These are phyloP conservation scores for Nectriaceae sp. DNA, from an alignment of 2,329 filamentous ascomycete genomes.

Conservation along the genomic window DNA sequence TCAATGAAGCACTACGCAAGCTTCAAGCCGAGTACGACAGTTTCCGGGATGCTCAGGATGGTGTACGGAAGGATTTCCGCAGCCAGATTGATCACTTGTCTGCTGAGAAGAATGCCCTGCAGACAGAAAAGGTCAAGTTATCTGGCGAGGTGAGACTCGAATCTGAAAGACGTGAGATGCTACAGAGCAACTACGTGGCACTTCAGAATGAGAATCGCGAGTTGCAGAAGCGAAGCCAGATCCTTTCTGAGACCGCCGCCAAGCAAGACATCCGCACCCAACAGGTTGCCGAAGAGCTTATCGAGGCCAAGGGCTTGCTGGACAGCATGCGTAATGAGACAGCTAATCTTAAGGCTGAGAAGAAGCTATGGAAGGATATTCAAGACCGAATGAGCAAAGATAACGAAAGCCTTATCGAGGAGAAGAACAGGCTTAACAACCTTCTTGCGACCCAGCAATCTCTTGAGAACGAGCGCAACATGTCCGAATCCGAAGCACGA, in stretches of 20 bases:
- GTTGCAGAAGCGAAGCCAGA: constrained; percentile 78
- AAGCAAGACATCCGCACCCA: constrained; percentile 90
- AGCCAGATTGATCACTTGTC: constrained; percentile 82
- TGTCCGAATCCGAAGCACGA: constrained; percentile 78
- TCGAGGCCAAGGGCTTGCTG: constrained; percentile 78
- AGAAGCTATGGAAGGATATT: constrained; percentile 91
- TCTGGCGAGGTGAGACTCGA: constrained; percentile 81
- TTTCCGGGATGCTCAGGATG: constrained; percentile 81
- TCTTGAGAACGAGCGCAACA: constrained; percentile 87
- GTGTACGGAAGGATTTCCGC: constrained; percentile 79
- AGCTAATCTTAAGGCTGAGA: constrained; percentile 91
- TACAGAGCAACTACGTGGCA: constrained; percentile 84
- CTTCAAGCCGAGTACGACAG: constrained; percentile 88
- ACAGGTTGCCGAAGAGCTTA: constrained; percentile 88
- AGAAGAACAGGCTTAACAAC: constrained; percentile 80
- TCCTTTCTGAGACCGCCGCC: constrained; percentile 77
- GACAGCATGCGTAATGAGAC: constrained; percentile 91
- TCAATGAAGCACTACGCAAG: constrained; percentile 79
- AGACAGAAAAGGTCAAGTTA: constrained; percentile 78
- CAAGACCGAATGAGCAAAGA: constrained; percentile 87
- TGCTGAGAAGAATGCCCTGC: constrained; percentile 77
- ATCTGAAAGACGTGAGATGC: constrained; percentile 82
- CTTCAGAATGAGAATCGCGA: constrained; percentile 84
- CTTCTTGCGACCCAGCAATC: constrained; percentile 84
- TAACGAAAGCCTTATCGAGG: constrained; percentile 80